Evolutionary conservation across 257 asterid genomes (phyloP).

Genomic region (Leptodermis oblonga): DNA sequence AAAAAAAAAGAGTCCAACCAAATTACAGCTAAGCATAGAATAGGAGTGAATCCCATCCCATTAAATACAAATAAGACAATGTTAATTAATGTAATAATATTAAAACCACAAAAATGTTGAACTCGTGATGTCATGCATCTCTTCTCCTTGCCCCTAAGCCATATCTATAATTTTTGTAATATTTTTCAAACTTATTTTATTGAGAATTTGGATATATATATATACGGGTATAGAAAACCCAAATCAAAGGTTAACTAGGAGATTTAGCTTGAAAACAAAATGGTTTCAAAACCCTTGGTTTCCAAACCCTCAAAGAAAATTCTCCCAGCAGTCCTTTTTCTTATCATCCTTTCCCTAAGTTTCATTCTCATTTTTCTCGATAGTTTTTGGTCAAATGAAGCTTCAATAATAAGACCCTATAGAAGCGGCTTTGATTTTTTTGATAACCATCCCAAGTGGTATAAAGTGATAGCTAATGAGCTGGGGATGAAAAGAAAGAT

Average conservation of each 20-base stretch:
- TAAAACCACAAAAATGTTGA: slow-evolving; percentile 16
- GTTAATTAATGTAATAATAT: too few species aligned
- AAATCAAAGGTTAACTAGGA: background rate
- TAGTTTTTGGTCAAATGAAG: slow-evolving; percentile 6
- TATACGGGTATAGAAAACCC: background rate
- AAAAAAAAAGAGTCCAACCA: too few species aligned
- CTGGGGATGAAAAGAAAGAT: slow-evolving; percentile 12
- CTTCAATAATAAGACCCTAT: background rate
- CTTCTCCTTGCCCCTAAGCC: background rate
- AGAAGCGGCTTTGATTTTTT: background rate
- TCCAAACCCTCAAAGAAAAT: slow-evolving; percentile 29
- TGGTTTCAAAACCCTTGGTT: too few species aligned
- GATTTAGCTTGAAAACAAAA: slow-evolving; percentile 8
- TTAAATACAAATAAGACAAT: too few species aligned
- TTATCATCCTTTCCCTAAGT: slow-evolving; percentile 35
- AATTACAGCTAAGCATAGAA: too few species aligned
- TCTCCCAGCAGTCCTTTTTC: slow-evolving; percentile 22
- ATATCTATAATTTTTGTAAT: background rate
- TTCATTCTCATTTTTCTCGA: slow-evolving; percentile 30
- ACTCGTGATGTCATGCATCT: slow-evolving; percentile 19
- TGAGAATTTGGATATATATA: background rate
- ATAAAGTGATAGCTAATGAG: slow-evolving; percentile 11
- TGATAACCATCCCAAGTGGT: slow-evolving; percentile 25
- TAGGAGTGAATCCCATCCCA: too few species aligned
- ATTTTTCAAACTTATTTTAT: background rate